A percentile compares a stretch with the other conserved stretches of the same genome.
phyloP scores from a whole-genome alignment of 768 basidiomycete species.

The Lepiota subincarnata region DNA sequence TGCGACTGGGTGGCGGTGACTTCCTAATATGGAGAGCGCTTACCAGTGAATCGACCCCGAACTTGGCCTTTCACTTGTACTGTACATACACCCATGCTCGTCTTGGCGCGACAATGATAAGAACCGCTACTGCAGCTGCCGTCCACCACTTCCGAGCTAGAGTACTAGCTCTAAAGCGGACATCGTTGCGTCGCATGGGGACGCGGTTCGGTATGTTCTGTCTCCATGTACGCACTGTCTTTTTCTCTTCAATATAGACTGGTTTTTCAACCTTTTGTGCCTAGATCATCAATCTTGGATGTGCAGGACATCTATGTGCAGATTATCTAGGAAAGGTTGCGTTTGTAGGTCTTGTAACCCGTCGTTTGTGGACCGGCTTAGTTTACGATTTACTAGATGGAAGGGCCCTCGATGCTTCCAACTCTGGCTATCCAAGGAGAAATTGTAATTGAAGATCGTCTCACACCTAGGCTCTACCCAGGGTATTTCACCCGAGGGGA shows the following conservation, averaged over 20 bases:
- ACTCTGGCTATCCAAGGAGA: conserved; percentile 62
- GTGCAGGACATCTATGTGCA: conserved; percentile 58
- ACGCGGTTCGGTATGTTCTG: background rate
- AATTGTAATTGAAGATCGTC: conserved; percentile 56
- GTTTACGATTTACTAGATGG: conserved; percentile 39
- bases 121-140: background rate
- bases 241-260: background rate
- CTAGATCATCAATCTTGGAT: conserved; percentile 52
- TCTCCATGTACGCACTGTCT: conserved; percentile 1
- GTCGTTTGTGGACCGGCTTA: background rate
- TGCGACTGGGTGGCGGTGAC: background rate
- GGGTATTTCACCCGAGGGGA: conserved; percentile 65
- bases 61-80: background rate
- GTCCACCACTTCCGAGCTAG: background rate
- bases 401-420: conserved; percentile 79
- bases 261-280: background rate
- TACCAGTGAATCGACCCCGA: background rate
- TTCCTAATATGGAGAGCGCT: background rate
- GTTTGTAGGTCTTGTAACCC: conserved; percentile 3
- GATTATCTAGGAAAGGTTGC: conserved; percentile 45
- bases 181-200: background rate
- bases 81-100: background rate
- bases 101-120: background rate
- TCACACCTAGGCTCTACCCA: conserved; percentile 50
- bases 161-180: background rate